Base-by-base conservation (phyloP, 805 yeast species). In the Lipomyces oligophaga region DNA sequence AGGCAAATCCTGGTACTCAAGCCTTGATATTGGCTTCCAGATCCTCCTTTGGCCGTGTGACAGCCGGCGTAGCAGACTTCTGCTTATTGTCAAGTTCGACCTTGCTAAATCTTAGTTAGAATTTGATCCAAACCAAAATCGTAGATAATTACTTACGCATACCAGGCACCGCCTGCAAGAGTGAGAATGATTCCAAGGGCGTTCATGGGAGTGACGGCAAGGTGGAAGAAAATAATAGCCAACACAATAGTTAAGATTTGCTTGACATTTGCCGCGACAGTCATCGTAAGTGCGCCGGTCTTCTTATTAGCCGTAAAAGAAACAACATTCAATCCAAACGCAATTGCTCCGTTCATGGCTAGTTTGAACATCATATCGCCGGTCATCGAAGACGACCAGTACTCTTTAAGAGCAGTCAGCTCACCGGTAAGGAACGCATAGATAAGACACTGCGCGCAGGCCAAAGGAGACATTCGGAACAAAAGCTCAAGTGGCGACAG, bases 241-340 rank as follows among this genome's bases (percentile, higher is more conserved):
- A 59, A 47, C 15, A 59, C 60, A 25, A 59, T 59, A 31, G 62
- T 59, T 34, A 59, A 48, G 44, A 59, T 57, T 50, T 59, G 62
- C 55, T 59, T 59, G 38, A 59, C 58, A 34, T 59, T 59, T 42
- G 63, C 62, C 22, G 62, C 62, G 31, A 59, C 62, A 13, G 62
- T 59, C 61, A 59, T 59, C 24, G 62, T 59, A 34, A 59, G 39
- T 4, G 62, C 61, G 15, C 60, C 63, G 16, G 61, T 58, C 59
- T 59, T 59, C 54, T 59, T 59, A 55, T 59, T 59, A 27, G 62
- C 62, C 19, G 61, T 59, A 47, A 59, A 59, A 5, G 62, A 59
- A 15, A 58, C 62, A 19, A 59, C 58, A 41, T 59, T 59, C 16
- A 59, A 50, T 10, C 61, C 59, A 21, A 59, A 59, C 5, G 62